Base-by-base conservation (phyloP, 2,329 filamentous ascomycete genomes). In the Cryoendolithus antarcticus region DNA sequence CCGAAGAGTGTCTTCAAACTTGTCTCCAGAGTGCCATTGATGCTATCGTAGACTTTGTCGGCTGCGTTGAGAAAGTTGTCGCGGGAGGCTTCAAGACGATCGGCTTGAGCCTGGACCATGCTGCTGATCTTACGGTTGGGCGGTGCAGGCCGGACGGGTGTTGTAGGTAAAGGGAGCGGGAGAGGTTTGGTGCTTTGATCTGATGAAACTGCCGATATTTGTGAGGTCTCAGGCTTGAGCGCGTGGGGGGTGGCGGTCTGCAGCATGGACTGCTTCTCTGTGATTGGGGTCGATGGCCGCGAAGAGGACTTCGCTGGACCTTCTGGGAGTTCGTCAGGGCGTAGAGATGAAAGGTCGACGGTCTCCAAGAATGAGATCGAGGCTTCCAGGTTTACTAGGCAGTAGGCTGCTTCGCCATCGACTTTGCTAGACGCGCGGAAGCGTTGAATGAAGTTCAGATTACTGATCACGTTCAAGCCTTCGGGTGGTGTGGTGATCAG, bases 1-100 rank as follows among this genome's bases (percentile, higher is more conserved):
- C 89, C 89, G 39, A 98, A 77, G 15, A 98, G 66, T 57, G 96
- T 93, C 44, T 86, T 91, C 63, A 95, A 93, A 57, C 86, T 95
- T 53, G 85, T 86, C 43, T 89, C 88, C 3, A 96, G 67, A 35
- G 86, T 93, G 54, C 74, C 88, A 45, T 89, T 84, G 48, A 98
- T 94, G 29, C 80, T 93, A 56, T 95, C 93, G 47, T 96, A 70
- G 1, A 88, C 75, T 57, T 94, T 86, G 54, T 98, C 91, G 8
- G 91, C 91, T 1, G 86, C 88, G 49, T 74, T 86, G 43, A 93
- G 74, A 19, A 71, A 62, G 12, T 65, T 63, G n/a, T 67, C 65
- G 5, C 65, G 76, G 15, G 94, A 77, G 2, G 83, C 82, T 57
- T 93, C 89, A 39, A 95, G 72, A 3, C 84, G 82, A 54, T 82